A percentile compares a stretch with the other conserved stretches of the same genome.
These are phyloP conservation scores for Huntiella bhutanensis DNA, from an alignment of 2,329 filamentous ascomycete genomes.

Conservation along the genomic window DNA sequence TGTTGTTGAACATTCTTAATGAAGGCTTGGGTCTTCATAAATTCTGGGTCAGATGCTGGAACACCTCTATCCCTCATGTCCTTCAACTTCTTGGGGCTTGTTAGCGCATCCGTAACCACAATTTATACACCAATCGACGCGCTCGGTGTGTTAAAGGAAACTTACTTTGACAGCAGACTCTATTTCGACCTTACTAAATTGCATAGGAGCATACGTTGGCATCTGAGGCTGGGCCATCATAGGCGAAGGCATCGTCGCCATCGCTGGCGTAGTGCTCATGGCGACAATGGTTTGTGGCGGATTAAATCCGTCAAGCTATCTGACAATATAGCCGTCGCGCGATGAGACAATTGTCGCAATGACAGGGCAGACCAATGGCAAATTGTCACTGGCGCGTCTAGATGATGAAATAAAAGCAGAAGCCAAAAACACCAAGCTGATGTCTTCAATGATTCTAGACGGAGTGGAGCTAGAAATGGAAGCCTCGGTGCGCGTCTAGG, in stretches of 20 bases:
- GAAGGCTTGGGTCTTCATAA: conserved; percentile 61
- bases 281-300: neutral
- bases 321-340: no score
- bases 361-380: no score
- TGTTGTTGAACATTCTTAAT: conserved; percentile 51
- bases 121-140: neutral
- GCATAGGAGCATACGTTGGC: conserved; percentile 2
- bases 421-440: no score
- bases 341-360: no score
- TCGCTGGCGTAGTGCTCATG: conserved; percentile 6
- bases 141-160: no score
- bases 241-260: conserved; percentile 11
- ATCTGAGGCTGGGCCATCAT: conserved; percentile 10
- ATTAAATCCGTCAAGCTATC: no score
- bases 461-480: no score
- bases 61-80: conserved; percentile 77
- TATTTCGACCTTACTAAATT: conserved; percentile 7
- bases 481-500: no score
- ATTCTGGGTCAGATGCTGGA: conserved; percentile 67
- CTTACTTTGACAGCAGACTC: conserved; percentile 10
- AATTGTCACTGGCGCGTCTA: no score
- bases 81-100: conserved; percentile 50
- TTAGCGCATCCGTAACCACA: neutral
- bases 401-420: no score
- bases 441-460: no score